phyloP scores from a whole-genome alignment of 2,329 filamentous ascomycete genomes.

The Aspergillus candidus region DNA sequence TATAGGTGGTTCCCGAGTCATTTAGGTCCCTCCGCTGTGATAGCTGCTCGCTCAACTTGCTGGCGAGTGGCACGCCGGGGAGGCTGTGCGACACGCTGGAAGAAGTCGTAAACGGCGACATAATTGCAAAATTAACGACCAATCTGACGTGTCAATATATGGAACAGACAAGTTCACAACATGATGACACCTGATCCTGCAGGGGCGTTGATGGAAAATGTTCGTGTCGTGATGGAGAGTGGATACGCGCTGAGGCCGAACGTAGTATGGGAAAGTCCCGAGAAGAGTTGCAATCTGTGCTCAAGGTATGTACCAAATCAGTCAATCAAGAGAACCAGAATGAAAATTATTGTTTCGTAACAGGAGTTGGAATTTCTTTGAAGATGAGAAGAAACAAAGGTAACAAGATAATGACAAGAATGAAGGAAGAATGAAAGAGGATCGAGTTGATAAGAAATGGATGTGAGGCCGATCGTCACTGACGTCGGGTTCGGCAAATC shows the following conservation, averaged over 20 bases:
- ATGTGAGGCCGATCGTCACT: background rate
- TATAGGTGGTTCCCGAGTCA: constrained; percentile 10
- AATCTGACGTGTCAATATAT: constrained; percentile 5
- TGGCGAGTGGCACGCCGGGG: constrained; percentile 24
- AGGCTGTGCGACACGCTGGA: constrained; percentile 18
- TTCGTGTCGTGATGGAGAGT: too few species aligned
- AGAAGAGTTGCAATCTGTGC: too few species aligned
- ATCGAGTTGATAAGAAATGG: background rate
- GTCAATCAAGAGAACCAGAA: too few species aligned
- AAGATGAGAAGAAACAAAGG: too few species aligned
- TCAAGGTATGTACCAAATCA: too few species aligned
- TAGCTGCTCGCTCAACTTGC: constrained; percentile 34
- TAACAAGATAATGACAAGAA: too few species aligned
- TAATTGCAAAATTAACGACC: constrained; percentile 9
- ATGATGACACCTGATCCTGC: constrained; percentile 1
- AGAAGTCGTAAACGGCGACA: constrained; percentile 17
- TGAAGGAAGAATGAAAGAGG: too few species aligned
- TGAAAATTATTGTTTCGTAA: background rate
- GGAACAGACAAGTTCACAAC: constrained; percentile 1
- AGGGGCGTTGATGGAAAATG: too few species aligned
- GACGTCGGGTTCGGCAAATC: constrained; percentile 2
- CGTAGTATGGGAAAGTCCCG: too few species aligned
- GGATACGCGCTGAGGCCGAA: too few species aligned
- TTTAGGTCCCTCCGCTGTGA: constrained; percentile 20
- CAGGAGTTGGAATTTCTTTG: background rate